phyloP scores from a whole-genome alignment of 2,329 filamentous ascomycete species.

The Metarhizium brunneum region DNA sequence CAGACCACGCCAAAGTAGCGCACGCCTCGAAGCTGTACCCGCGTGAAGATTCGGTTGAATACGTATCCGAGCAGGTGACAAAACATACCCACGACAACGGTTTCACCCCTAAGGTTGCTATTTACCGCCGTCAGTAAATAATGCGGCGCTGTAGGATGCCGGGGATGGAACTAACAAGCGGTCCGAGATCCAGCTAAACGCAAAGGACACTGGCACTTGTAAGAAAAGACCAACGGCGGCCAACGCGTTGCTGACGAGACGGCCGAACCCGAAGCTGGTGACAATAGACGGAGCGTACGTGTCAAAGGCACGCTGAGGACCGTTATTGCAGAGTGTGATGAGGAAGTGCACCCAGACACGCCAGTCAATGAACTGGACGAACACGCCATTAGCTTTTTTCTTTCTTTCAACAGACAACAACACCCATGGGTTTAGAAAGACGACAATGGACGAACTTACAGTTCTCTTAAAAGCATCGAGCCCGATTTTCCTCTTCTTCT shows the following conservation, averaged over 20 bases:
- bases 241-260: slow-evolving; percentile 41
- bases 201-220: slow-evolving; percentile 41
- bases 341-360: slow-evolving; percentile 42
- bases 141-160: not conserved
- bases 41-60: slow-evolving; percentile 44
- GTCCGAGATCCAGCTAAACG: slow-evolving; percentile 44
- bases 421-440: no score
- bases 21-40: slow-evolving; percentile 29
- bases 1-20: slow-evolving; percentile 46
- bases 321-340: slow-evolving; percentile 39
- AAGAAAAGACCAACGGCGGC: slow-evolving; percentile 44
- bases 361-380: slow-evolving; percentile 34
- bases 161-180: slow-evolving; percentile 29
- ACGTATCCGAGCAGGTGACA: slow-evolving; percentile 41
- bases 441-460: slow-evolving; percentile 14
- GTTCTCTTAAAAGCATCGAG: slow-evolving; percentile 33
- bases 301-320: slow-evolving; percentile 36
- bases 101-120: slow-evolving; percentile 39
- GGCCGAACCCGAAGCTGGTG: slow-evolving; percentile 39
- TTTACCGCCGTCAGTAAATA: not conserved
- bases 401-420: no score
- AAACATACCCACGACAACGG: slow-evolving; percentile 38
- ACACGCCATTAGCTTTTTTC: not conserved
- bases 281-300: slow-evolving; percentile 47
- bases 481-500: slow-evolving; percentile 39